phyloP scores from a whole-genome alignment of 352 stramenopile genomes.

The Globisporangium nodosum region DNA sequence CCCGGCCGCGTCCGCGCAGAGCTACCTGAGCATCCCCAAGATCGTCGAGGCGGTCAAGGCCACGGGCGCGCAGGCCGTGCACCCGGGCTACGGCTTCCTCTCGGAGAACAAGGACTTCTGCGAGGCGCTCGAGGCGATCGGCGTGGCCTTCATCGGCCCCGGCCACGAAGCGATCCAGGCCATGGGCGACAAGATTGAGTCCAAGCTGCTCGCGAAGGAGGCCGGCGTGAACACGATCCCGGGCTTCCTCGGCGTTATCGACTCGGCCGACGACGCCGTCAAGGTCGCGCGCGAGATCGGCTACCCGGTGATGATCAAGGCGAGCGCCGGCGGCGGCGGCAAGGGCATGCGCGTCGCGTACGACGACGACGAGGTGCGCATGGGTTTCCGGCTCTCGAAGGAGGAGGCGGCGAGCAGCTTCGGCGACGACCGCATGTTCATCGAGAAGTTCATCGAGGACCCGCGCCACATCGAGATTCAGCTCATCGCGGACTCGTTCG shows the following conservation, averaged over 20 bases:
- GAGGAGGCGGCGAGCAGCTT: slow-evolving; percentile 90
- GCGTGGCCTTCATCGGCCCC: slow-evolving; percentile 90
- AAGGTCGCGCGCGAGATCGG: slow-evolving; percentile 90
- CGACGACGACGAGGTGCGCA: slow-evolving; percentile 84
- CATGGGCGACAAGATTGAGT: slow-evolving; percentile 95
- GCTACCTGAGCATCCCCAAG: slow-evolving; percentile 91
- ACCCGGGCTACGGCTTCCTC: slow-evolving; percentile 95
- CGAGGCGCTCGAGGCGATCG: slow-evolving; percentile 57
- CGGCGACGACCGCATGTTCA: slow-evolving; percentile 93
- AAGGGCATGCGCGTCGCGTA: slow-evolving; percentile 97
- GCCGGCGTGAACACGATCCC: slow-evolving; percentile 93
- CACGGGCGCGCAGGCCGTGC: slow-evolving; percentile 90
- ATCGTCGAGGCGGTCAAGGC: slow-evolving; percentile 84
- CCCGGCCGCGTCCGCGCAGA: slow-evolving; percentile 70
- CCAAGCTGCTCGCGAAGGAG: slow-evolving; percentile 91
- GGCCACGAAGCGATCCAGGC: slow-evolving; percentile 78
- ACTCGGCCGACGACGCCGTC: slow-evolving; percentile 73
- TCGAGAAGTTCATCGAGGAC: slow-evolving; percentile 97
- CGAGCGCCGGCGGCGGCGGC: slow-evolving; percentile 91
- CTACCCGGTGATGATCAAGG: slow-evolving; percentile 98
- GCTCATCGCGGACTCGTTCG: slow-evolving; percentile 88
- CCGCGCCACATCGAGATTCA: slow-evolving; percentile 98
- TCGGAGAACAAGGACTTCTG: slow-evolving; percentile 92
- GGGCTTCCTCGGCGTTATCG: slow-evolving; percentile 88
- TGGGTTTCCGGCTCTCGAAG: slow-evolving; percentile 81